Evolutionary conservation across 768 basidiomycete genomes (phyloP).

Genomic region (Suillus fuscotomentosus): DNA sequence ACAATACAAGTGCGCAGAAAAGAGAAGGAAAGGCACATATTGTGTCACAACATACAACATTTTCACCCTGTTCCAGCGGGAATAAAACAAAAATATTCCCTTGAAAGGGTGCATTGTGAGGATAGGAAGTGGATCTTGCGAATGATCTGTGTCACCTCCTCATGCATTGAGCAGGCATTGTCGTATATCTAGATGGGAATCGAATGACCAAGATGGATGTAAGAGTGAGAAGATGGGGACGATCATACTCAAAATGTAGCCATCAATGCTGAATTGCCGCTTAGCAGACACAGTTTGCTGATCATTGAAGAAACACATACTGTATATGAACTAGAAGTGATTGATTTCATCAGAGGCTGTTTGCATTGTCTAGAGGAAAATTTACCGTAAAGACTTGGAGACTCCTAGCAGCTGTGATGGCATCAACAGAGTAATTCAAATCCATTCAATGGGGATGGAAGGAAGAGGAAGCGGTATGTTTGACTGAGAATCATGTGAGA

Average conservation of each 20-base stretch:
- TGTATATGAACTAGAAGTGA: neutral
- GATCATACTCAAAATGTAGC: constrained; percentile 6
- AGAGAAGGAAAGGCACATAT: constrained; percentile 6
- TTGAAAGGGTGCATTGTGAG: neutral
- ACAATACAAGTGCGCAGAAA: constrained; percentile 5
- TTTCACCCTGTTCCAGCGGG: neutral
- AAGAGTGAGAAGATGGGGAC: neutral
- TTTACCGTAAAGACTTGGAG: neutral
- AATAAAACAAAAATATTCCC: constrained; percentile 1
- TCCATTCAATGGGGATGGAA: neutral
- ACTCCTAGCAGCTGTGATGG: neutral
- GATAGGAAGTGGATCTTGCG: neutral
- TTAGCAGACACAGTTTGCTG: neutral
- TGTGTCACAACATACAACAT: constrained; percentile 3
- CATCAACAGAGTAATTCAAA: neutral
- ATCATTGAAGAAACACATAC: neutral
- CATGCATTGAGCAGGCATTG: neutral
- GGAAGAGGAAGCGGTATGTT: neutral
- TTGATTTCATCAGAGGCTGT: neutral
- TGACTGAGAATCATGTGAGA: neutral
- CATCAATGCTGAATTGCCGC: neutral
- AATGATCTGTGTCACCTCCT: neutral
- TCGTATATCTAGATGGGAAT: constrained; percentile 2
- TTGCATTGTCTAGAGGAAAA: neutral
- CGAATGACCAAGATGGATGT: neutral